Evolutionary conservation across 78 protist species (phyloP), one percentile per base, ranked within the genome.

Genomic region (Polysphondylium violaceum): DNA sequence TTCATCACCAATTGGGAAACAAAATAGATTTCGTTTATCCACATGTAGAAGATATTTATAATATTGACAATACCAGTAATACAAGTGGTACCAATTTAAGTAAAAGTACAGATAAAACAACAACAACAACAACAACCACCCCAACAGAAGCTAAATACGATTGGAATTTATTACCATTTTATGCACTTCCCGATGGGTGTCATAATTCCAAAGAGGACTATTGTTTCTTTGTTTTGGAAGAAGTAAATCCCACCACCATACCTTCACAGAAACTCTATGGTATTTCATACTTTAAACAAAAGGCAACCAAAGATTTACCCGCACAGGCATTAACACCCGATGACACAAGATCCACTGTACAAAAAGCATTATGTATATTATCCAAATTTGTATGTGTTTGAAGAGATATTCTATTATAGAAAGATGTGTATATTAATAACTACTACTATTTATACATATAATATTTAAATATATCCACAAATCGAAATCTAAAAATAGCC

Each of bases 131-230:
- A n/a, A n/a, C n/a, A n/a, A n/a, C n/a, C n/a, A n/a, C n/a, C n/a
- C n/a, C n/a, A 0, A 63, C n/a, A 1, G 38, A 56, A 16, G 31
- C 6, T 6, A 36, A 19, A 40, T 81, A n/a, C 25, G 69, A 81
- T 41, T 81, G 76, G 76, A 55, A 50, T 55, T 27, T 68, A 33
- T 53, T 81, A 17, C 68, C 69, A 27, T 68, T 61, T 43, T 65
- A 25, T 31, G 65, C 77, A 23, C 21, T 81, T 23, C 59, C 76
- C 2, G 89, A 81, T 55, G 89, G 89, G 0, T 58, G n/a, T 21
- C 89, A 81, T 61, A 81, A 81, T 36, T 67, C 77, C 12, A 35
- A 50, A n/a, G 89, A 81, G 47, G 89, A 81, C 29, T 81, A 68
- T 25, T 36, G 44, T 16, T 81, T 81, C 58, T 81, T 81, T 41